Base-by-base conservation (phyloP, 768 basidiomycete species). In the Mycena latifolia region DNA sequence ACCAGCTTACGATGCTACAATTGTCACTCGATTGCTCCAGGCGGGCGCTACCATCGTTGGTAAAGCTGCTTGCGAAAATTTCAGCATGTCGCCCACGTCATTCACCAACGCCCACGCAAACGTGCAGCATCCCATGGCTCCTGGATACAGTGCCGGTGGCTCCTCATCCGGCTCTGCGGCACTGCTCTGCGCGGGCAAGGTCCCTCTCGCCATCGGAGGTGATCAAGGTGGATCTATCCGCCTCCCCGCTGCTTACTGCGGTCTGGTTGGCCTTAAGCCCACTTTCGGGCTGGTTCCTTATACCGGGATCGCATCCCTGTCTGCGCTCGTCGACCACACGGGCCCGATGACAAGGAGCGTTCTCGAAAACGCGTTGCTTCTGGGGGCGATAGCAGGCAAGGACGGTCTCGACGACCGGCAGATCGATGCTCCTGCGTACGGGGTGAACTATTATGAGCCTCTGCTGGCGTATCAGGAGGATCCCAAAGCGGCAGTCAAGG, bases 41-140 rank as follows among this genome's bases (percentile, higher is more conserved):
- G 76, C 78, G 0, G 90, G 89, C 3, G 89, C 85, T 0, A 63
- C 78, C 5, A 79, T 92, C 17, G 69, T 86, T 1, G 92, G 90
- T 5, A 92, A 92, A 75, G 85, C 90, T 2, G 90, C 90, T 73
- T 90, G 90, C 77, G 92, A 93, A 69, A 91, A 93, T 76, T 92
- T 93, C 71, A 91, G 91, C 5, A 91, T 92, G 89, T 43, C 69
- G 6, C 65, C 65, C 31, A 65, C 46, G 1, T 70, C 69, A 6
- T 70, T 70, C 53, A 67, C 69, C n/a, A 67, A 67, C 50, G 63
- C 69, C 1, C 45, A 67, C 20, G 69, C 58, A 12, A 64, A 67
- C 35, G 77, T 82, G 1, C 75, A 79, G 55, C 80, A 82, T 52
- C 76, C 80, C 8, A 76, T 77, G 63, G 80, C 77, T 7, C 67